Evolutionary conservation across 495 filamentous ascomycete genomes (phyloP).

Genomic region (Letharia columbiana): DNA sequence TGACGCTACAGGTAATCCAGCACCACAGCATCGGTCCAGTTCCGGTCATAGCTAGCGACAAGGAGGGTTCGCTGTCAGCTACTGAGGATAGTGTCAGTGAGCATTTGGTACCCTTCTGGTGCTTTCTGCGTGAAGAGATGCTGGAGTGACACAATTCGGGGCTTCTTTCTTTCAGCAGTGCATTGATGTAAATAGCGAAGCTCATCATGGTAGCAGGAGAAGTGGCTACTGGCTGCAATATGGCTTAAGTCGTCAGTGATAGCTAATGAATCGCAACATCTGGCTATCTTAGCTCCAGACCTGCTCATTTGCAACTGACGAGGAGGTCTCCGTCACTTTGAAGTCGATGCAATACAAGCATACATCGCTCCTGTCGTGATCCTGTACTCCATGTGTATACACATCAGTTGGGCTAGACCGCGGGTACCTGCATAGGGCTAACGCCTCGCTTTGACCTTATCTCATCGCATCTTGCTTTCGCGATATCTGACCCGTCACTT

Average conservation of each 20-base stretch:
- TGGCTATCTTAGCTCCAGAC: not conserved
- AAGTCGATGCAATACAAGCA: too few species aligned
- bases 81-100: not conserved
- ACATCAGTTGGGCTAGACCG: not conserved
- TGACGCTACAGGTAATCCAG: not conserved
- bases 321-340: not conserved
- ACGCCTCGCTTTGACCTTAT: not conserved
- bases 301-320: not conserved
- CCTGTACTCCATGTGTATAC: too few species aligned
- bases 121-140: not conserved
- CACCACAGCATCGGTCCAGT: not conserved
- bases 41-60: not conserved
- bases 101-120: not conserved
- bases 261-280: too few species aligned
- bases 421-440: constrained; percentile 5
- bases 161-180: not conserved
- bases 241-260: not conserved
- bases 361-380: too few species aligned
- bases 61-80: not conserved
- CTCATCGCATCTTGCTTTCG: not conserved
- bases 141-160: not conserved
- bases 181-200: not conserved
- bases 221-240: not conserved
- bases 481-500: too few species aligned
- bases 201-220: not conserved